These are phyloP conservation scores for Helianthus tuberosus DNA, from an alignment of 129 eudicot species.

Conservation along the genomic window DNA sequence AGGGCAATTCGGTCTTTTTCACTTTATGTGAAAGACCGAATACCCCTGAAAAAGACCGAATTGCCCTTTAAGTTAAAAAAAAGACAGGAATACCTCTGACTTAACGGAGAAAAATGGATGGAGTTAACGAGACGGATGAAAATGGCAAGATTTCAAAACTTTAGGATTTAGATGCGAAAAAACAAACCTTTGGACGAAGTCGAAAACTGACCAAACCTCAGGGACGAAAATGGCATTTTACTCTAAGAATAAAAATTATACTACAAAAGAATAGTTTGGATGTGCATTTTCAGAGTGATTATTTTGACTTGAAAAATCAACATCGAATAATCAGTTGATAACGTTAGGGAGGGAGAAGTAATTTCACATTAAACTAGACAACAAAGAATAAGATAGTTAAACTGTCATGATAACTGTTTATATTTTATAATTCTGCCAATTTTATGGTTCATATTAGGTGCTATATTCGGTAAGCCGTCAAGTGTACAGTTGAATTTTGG, in stretches of 20 bases:
- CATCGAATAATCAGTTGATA: not conserved
- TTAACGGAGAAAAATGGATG: too few relatives aligned
- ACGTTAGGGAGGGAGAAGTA: not conserved
- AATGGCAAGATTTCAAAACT: too few relatives aligned
- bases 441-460: not conserved
- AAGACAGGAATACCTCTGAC: too few relatives aligned
- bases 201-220: too few relatives aligned
- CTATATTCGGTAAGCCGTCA: constrained; percentile 2
- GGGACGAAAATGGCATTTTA: too few relatives aligned
- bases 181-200: too few relatives aligned
- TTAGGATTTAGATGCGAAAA: too few relatives aligned
- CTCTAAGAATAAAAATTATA: not conserved
- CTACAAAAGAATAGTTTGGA: constrained; percentile 1
- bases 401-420: not conserved
- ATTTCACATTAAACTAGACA: not conserved
- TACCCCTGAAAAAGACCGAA: too few relatives aligned
- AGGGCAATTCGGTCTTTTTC: too few relatives aligned
- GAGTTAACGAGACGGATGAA: too few relatives aligned
- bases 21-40: too few relatives aligned
- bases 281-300: not conserved
- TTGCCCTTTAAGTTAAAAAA: too few relatives aligned
- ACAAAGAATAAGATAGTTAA: not conserved
- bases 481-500: constrained; percentile 14
- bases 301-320: not conserved
- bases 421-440: not conserved